Evolutionary conservation across 768 basidiomycete species (phyloP), one percentile per base, ranked within the genome.

Genomic region (Lactarius psammicola): DNA sequence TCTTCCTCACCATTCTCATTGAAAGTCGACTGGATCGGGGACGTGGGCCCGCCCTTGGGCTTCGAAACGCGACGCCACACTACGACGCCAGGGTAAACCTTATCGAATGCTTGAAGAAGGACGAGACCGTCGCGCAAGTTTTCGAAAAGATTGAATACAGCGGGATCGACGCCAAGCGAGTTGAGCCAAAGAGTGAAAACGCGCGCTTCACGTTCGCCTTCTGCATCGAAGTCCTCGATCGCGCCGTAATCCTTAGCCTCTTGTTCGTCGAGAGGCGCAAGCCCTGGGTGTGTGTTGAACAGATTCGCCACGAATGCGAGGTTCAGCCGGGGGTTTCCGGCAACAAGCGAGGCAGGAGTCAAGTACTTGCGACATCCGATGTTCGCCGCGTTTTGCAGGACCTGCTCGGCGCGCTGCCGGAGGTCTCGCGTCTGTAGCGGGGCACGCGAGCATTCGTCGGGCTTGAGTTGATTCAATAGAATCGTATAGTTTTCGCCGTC

Each of bases 151-250:
- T 98, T 95, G 82, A 92, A 94, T 18, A 99, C 95, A 54, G 87
- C 89, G 0, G 97, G 97, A 62, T 99, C 95, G 65, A 98, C 97
- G 68, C 92, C 94, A 59, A 99, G 84, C 15, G 93, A 95, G 81
- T 99, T 99, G 67, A 99, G 82, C 97, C 97, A 99, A 23, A 99
- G 85, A 0, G 91, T 99, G 75, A 99, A 99, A 34, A 95, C 97
- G 42, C 96, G 87, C 5, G 97, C 97, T 76, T 98, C 97, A 56
- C 97, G 88, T 76, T 99, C 97, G 66, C 97, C 97, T 76, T 99
- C 97, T 0, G 96, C 97, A 68, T 99, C 97, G 71, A 99, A 99
- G 78, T 98, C 97, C 72, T 98, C 96, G 40, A 99, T 85, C 0
- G 80, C 85, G 28, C 92, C 91, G 66, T 92, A 92, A 70, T 92